Evolutionary conservation across 495 filamentous ascomycete genomes (phyloP).

Genomic region (Aspergillus diversus): DNA sequence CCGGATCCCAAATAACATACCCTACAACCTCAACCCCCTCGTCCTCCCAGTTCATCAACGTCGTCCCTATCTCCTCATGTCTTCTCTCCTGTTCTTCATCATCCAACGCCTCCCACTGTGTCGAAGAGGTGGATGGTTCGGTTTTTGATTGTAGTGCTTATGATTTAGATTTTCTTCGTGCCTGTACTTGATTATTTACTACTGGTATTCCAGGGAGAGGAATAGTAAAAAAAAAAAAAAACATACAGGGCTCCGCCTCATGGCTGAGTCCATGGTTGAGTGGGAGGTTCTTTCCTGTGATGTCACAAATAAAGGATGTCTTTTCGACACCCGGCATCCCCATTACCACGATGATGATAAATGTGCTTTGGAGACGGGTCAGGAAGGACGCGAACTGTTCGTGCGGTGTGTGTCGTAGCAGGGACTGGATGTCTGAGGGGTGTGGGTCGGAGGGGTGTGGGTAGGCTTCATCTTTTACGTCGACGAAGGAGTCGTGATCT

Average conservation of each 20-base stretch:
- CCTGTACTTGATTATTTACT: neutral
- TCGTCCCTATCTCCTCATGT: too few relatives aligned
- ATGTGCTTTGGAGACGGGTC: neutral
- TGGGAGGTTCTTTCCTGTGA: neutral
- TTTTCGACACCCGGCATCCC: neutral
- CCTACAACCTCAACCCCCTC: too few relatives aligned
- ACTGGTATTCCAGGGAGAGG: neutral
- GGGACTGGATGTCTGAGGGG: too few relatives aligned
- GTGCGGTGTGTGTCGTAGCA: too few relatives aligned
- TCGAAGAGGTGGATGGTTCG: neutral
- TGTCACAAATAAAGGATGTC: neutral
- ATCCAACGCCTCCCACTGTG: too few relatives aligned
- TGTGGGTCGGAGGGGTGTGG: too few relatives aligned
- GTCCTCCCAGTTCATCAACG: too few relatives aligned
- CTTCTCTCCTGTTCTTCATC: too few relatives aligned
- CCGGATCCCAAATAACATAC: too few relatives aligned
- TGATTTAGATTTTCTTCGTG: neutral
- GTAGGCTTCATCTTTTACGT: too few relatives aligned
- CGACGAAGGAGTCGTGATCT: too few relatives aligned
- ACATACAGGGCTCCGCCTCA: neutral
- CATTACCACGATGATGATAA: slow-evolving; percentile 1
- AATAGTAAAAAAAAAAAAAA: neutral
- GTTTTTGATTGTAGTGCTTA: neutral
- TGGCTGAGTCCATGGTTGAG: neutral
- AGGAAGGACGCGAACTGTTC: neutral